phyloP scores from a whole-genome alignment of 176 grass and related monocot genomes.

The Musa beccarii region DNA sequence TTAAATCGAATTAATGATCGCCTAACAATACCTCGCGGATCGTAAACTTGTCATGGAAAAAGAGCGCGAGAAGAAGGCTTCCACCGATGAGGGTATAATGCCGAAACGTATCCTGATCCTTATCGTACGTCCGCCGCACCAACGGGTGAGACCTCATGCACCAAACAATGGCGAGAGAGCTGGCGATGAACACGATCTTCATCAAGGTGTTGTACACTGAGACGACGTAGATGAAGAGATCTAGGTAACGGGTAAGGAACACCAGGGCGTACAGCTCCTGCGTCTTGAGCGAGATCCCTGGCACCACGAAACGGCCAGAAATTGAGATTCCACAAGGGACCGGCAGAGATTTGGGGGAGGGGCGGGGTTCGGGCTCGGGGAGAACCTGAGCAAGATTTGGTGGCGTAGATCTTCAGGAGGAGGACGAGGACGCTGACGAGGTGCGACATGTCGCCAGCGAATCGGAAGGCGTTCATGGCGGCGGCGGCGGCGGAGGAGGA shows the following conservation, averaged over 20 bases:
- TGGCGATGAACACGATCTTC: constrained; percentile 85
- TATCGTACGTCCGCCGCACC: constrained; percentile 80
- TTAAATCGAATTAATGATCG: not conserved
- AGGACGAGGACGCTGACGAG: constrained; percentile 92
- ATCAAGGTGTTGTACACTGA: constrained; percentile 90
- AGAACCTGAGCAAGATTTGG: constrained; percentile 88
- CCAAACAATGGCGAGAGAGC: constrained; percentile 87
- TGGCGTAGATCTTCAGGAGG: constrained; percentile 99
- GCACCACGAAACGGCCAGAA: not conserved
- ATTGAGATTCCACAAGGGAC: not conserved
- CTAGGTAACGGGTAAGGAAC: constrained; percentile 77
- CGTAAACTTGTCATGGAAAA: constrained; percentile 79
- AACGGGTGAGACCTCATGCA: constrained; percentile 71
- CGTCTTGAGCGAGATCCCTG: constrained; percentile 93
- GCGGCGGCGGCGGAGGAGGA: not conserved
- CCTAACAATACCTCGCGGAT: constrained; percentile 52
- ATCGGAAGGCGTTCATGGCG: constrained; percentile 81
- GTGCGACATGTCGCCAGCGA: constrained; percentile 94
- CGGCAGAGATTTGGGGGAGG: constrained; percentile 13
- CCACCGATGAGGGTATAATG: constrained; percentile 34
- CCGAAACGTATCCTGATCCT: constrained; percentile 80
- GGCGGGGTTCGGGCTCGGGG: not conserved
- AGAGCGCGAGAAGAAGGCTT: constrained; percentile 38
- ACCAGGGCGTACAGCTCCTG: constrained; percentile 91
- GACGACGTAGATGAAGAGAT: constrained; percentile 78